Evolutionary conservation across 108 stramenopile genomes (phyloP).

Genomic region (Cyclotella distinguenda): DNA sequence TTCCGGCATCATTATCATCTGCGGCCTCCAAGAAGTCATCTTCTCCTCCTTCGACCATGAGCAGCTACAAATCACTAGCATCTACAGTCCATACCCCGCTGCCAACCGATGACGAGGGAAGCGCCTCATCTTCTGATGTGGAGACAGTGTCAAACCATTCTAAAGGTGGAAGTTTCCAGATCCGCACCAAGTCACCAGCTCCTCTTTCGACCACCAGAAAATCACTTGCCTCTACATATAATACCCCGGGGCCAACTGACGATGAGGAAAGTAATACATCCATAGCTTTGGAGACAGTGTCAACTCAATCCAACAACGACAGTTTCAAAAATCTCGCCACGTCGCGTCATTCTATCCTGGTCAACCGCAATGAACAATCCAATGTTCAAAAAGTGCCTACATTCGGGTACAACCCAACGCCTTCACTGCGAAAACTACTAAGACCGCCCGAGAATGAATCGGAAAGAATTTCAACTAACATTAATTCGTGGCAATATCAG

Average conservation of each 20-base stretch:
- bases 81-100: constrained; percentile 6
- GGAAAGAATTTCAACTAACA: not conserved
- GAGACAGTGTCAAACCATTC: constrained; percentile 2
- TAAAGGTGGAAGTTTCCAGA: not conserved
- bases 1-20: not conserved
- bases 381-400: not conserved
- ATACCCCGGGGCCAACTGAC: constrained; percentile 2
- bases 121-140: too few relatives aligned
- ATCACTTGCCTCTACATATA: too few relatives aligned
- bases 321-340: constrained; percentile 1
- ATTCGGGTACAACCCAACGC: constrained; percentile 3
- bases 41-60: too few relatives aligned
- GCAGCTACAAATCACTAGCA: too few relatives aligned
- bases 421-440: too few relatives aligned
- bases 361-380: not conserved
- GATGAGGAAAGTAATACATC: constrained; percentile 13
- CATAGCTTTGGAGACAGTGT: not conserved
- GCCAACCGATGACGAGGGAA: constrained; percentile 3
- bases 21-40: not conserved
- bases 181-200: not conserved
- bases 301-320: not conserved
- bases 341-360: not conserved
- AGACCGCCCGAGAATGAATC: too few relatives aligned
- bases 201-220: too few relatives aligned
- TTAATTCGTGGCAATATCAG: not conserved